Conservation (phyloP, 345 rosid species). For the Syzygium aqueum region DNA sequence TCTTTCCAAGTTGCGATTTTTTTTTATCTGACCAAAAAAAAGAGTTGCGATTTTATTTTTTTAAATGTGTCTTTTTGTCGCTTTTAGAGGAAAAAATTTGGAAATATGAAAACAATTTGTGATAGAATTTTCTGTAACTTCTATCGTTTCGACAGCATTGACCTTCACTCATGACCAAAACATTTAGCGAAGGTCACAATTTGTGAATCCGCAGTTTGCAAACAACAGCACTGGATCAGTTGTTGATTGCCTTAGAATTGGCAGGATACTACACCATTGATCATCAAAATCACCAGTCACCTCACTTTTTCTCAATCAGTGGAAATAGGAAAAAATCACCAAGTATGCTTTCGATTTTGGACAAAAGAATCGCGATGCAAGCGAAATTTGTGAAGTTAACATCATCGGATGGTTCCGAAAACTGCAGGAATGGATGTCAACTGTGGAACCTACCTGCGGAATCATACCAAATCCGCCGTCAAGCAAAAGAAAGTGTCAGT, state of each 20-base stretch:
- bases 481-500: constrained; percentile 50
- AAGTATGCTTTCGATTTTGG: not conserved
- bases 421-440: constrained; percentile 81
- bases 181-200: not conserved
- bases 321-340: not conserved
- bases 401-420: not conserved
- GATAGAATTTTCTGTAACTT: not conserved
- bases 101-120: not conserved
- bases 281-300: not conserved
- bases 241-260: not conserved
- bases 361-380: not conserved
- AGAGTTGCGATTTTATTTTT: not conserved
- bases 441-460: constrained; percentile 63
- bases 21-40: not conserved
- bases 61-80: not conserved
- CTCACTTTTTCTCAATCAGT: not conserved
- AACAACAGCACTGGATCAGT: not conserved
- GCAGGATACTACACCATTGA: not conserved
- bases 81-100: not conserved
- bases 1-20: too few species aligned
- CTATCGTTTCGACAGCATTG: not conserved
- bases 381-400: not conserved
- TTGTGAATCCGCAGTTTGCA: not conserved
- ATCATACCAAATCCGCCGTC: constrained; percentile 61
- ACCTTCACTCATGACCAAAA: not conserved